Percentiles rank a stretch among this genome's conserved stretches.
Evolutionary conservation across 495 filamentous ascomycete species (phyloP).

Genomic region (Choiromyces venosus): DNA sequence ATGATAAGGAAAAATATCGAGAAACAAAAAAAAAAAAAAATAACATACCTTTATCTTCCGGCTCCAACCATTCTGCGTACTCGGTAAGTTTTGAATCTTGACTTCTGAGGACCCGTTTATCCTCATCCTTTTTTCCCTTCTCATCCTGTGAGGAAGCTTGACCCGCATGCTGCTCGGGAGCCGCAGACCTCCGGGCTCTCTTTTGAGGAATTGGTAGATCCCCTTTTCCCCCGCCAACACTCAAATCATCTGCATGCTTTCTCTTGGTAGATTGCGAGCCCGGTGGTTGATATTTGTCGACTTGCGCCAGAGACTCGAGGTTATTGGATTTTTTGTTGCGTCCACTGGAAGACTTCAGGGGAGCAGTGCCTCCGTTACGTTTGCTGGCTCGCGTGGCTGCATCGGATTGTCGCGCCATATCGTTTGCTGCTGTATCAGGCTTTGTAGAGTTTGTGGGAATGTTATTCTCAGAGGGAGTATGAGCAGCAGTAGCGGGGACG

Average conservation of each 20-base stretch:
- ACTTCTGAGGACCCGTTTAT: slow-evolving; percentile 39
- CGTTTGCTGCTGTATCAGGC: slow-evolving; percentile 11
- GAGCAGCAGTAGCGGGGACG: slow-evolving; percentile 23
- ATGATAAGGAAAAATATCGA: not conserved
- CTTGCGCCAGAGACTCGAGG: not conserved
- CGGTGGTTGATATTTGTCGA: not conserved
- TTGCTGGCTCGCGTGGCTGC: slow-evolving; percentile 35
- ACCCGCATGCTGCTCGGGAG: slow-evolving; percentile 18
- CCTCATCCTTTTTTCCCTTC: slow-evolving; percentile 34
- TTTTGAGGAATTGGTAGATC: slow-evolving; percentile 34
- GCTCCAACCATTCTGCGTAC: slow-evolving; percentile 35
- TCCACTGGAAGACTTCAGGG: slow-evolving; percentile 18
- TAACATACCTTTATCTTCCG: slow-evolving; percentile 15
- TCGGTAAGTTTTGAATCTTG: slow-evolving; percentile 34
- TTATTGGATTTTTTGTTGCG: slow-evolving; percentile 30
- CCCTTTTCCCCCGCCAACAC: slow-evolving; percentile 40
- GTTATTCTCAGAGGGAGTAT: slow-evolving; percentile 22
- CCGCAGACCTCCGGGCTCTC: slow-evolving; percentile 27
- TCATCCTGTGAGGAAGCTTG: slow-evolving; percentile 20
- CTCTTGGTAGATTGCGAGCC: slow-evolving; percentile 22
- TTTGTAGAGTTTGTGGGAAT: slow-evolving; percentile 23
- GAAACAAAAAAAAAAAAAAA: not conserved
- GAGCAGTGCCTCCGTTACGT: slow-evolving; percentile 16
- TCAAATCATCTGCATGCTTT: slow-evolving; percentile 31
- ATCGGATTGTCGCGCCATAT: slow-evolving; percentile 34